phyloP scores from a whole-genome alignment of 2,329 filamentous ascomycete species.

The Claviceps sp. region DNA sequence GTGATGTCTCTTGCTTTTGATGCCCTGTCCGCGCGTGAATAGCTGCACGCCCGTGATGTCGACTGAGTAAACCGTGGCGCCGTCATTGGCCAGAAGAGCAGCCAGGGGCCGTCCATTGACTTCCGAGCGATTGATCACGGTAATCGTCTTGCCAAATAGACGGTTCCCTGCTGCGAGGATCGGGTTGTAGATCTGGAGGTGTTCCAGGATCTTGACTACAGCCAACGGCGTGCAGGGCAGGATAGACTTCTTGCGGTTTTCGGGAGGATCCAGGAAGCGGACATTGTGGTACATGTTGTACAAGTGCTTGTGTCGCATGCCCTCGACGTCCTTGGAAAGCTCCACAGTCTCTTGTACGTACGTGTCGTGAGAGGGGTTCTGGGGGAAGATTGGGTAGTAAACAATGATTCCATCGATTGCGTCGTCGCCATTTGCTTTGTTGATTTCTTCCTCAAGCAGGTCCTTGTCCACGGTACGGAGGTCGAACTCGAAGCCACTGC shows the following conservation, averaged over 20 bases:
- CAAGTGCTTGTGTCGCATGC: constrained; percentile 82
- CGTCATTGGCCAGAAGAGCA: constrained; percentile 88
- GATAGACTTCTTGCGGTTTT: constrained; percentile 74
- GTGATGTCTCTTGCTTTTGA: constrained; percentile 75
- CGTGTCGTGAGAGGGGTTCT: constrained; percentile 72
- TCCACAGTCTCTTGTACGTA: constrained; percentile 93
- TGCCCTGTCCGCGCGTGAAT: constrained; percentile 79
- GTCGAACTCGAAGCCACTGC: constrained; percentile 78
- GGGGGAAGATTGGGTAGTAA: constrained; percentile 90
- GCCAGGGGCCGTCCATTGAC: constrained; percentile 89
- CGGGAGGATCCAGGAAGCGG: constrained; percentile 73
- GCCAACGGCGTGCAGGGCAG: constrained; percentile 92
- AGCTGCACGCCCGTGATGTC: constrained; percentile 85
- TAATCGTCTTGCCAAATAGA: constrained; percentile 85
- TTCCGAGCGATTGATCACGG: constrained; percentile 91
- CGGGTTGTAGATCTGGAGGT: constrained; percentile 91
- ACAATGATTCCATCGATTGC: constrained; percentile 82
- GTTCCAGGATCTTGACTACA: constrained; percentile 92
- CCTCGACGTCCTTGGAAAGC: constrained; percentile 87
- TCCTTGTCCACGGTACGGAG: constrained; percentile 77
- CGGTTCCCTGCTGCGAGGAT: constrained; percentile 88
- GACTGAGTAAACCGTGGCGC: constrained; percentile 87
- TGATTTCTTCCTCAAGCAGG: constrained; percentile 76
- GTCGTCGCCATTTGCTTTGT: constrained; percentile 68
- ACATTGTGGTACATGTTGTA: constrained; percentile 99